Percentiles rank a stretch among this genome's conserved stretches.
phyloP scores from a whole-genome alignment of 305 asterid species.

The Fraxinus sp. region DNA sequence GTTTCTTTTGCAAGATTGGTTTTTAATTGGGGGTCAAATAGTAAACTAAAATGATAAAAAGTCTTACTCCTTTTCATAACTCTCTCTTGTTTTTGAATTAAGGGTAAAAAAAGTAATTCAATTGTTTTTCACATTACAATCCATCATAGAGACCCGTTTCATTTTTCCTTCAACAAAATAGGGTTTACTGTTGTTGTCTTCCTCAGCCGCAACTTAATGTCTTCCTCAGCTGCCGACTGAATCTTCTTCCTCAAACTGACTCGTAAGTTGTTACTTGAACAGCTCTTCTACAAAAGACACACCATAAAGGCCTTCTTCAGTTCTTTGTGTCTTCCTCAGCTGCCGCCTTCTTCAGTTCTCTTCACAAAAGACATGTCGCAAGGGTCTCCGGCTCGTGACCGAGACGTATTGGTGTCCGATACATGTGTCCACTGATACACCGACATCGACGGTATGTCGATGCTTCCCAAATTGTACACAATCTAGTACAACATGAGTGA shows the following conservation, averaged over 20 bases:
- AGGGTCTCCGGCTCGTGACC: too few relatives aligned
- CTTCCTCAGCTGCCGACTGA: not conserved
- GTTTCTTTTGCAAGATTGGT: too few relatives aligned
- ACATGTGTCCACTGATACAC: too few relatives aligned
- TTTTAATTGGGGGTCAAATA: not conserved
- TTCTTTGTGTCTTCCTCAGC: not conserved
- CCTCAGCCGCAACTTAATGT: not conserved
- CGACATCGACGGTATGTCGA: not conserved
- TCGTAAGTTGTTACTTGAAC: not conserved
- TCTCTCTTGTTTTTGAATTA: not conserved
- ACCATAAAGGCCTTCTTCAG: not conserved
- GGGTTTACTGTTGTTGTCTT: not conserved
- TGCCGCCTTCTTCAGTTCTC: too few relatives aligned
- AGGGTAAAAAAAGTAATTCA: not conserved
- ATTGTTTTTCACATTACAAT: not conserved
- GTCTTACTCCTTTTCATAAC: not conserved
- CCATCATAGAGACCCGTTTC: not conserved
- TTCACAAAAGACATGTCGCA: too few relatives aligned
- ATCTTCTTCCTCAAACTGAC: not conserved
- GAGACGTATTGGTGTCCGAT: not conserved
- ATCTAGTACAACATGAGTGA: too few relatives aligned
- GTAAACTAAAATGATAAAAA: not conserved
- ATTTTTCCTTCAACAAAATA: not conserved
- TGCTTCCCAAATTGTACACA: not conserved
- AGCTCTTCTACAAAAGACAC: not conserved